These are phyloP conservation scores for Neurospora crassa DNA, from an alignment of 2,329 filamentous ascomycete species.

Conservation along the genomic window DNA sequence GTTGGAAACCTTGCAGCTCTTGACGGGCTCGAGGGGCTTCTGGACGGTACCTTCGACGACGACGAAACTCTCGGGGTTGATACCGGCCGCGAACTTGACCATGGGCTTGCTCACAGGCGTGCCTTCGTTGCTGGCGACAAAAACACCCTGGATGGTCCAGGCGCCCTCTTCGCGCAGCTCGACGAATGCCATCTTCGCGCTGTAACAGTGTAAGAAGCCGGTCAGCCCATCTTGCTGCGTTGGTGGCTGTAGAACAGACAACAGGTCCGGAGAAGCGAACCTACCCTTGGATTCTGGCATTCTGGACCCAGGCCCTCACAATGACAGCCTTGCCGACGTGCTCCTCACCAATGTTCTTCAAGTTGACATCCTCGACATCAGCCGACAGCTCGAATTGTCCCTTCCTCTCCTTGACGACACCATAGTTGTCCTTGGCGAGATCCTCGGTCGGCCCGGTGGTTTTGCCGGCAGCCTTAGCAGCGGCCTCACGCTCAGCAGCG, in stretches of 20 bases:
- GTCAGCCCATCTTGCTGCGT: neutral
- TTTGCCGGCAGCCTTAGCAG: constrained; percentile 50
- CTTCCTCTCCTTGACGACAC: constrained; percentile 51
- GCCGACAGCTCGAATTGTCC: constrained; percentile 21
- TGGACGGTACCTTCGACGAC: constrained; percentile 71
- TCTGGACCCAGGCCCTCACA: constrained; percentile 76
- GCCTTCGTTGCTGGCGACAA: constrained; percentile 55
- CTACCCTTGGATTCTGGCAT: constrained; percentile 64
- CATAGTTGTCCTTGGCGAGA: constrained; percentile 70
- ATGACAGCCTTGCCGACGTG: constrained; percentile 62
- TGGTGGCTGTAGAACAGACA: neutral
- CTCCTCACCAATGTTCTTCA: constrained; percentile 55
- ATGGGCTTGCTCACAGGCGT: constrained; percentile 67
- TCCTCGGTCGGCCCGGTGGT: constrained; percentile 55
- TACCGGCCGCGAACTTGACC: constrained; percentile 78
- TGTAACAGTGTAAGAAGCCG: neutral
- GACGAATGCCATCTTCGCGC: constrained; percentile 84
- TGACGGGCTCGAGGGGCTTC: constrained; percentile 77
- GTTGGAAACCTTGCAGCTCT: constrained; percentile 70
- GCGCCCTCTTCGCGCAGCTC: constrained; percentile 69
- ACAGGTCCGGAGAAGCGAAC: neutral
- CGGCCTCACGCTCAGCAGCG: constrained; percentile 66
- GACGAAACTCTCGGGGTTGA: constrained; percentile 75
- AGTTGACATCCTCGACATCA: constrained; percentile 46
- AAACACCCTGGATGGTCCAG: constrained; percentile 75